Evolutionary conservation across 2,329 filamentous ascomycete genomes (phyloP), one percentile per base, ranked within the genome.

Genomic region (Davidsoniella neocaledoniae): DNA sequence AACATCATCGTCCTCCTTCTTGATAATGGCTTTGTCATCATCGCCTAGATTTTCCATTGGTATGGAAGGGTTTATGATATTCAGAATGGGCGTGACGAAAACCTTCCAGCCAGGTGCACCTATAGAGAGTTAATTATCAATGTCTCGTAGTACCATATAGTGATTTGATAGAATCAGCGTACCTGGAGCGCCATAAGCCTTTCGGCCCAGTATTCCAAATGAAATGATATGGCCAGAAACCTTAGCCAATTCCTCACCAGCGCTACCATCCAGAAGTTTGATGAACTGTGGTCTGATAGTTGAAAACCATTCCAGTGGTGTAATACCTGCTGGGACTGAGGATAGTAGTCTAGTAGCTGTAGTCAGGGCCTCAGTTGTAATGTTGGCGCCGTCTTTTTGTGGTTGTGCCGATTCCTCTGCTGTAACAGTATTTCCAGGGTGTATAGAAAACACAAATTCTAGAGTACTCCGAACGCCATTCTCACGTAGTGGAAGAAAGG

Each of bases 401-500:
- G 71, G 66, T 3, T 59, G 58, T 2, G 64, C 61, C 1, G 64
- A 63, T 49, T 70, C 68, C 5, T 66, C 62, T 0, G 60, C 48
- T 56, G 63, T 61, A 51, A 66, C 60, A 5, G 64, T 63, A 55
- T 66, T 68, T 54, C 73, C 70, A 0, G 80, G 74, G 54, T 83
- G 80, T 5, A 83, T 76, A 1, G 79, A 72, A 51, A 83, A 81
- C 36, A 86, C 69, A 58, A 85, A 85, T 58, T 85, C 81, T 54
- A 85, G 68, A 0, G 77, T 81, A 23, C 76, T 72, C 33, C 81
- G 72, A 12, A 86, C 77, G 16, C 81, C 81, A 54, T 76, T 71
- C 2, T 66, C 63, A 3, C 80, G 69, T 23, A 83, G 66, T 1
- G 81, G 81, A 8, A 85, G 58, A 10, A 68, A 59, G 1, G 79